phyloP scores from a whole-genome alignment of 768 basidiomycete genomes.

The Phanerodontia chrysosporium region DNA sequence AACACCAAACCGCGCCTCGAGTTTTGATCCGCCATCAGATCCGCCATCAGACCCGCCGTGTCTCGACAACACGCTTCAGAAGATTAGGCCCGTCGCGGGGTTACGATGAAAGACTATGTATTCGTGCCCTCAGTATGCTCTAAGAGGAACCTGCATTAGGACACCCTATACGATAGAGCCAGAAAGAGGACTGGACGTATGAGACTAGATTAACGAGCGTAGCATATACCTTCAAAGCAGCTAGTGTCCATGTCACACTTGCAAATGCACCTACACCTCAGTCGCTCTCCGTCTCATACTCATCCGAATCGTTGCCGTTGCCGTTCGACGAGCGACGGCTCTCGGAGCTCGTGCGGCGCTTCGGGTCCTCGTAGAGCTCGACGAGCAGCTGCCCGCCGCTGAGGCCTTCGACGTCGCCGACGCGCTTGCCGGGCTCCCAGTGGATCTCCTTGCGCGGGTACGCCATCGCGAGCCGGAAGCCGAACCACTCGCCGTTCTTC shows the following conservation, averaged over 20 bases:
- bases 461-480: conserved; percentile 62
- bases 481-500: conserved; percentile 53
- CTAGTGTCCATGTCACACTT: neutral
- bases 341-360: conserved; percentile 12
- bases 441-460: conserved; percentile 68
- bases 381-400: conserved; percentile 64
- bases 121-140: too few species aligned
- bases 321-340: conserved; percentile 3
- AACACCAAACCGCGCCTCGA: neutral
- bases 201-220: neutral
- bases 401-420: conserved; percentile 46
- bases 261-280: neutral
- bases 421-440: conserved; percentile 36
- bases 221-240: neutral
- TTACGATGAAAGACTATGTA: too few species aligned
- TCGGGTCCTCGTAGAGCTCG: conserved; percentile 36
- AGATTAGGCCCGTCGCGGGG: too few species aligned
- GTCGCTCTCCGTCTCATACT: conserved; percentile 47
- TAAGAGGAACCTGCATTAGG: neutral
- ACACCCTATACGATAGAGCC: neutral
- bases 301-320: conserved; percentile 43
- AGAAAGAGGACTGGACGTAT: neutral
- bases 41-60: too few species aligned
- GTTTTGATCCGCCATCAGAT: neutral
- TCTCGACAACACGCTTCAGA: too few species aligned